These are phyloP conservation scores for Thalassiosira hispida DNA, from an alignment of 352 stramenopile genomes.

Conservation along the genomic window DNA sequence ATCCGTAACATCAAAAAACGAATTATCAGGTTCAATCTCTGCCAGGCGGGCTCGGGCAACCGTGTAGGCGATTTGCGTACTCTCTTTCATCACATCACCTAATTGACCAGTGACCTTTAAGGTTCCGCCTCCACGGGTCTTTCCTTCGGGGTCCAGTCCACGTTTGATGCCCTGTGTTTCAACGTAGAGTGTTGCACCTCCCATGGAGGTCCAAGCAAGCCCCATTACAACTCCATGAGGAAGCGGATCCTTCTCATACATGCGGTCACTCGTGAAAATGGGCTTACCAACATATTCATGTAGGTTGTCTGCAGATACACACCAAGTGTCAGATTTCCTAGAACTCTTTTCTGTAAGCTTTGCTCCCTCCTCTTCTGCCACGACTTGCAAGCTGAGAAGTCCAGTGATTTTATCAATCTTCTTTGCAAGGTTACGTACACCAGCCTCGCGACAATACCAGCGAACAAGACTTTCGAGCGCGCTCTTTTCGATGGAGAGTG, in stretches of 20 bases:
- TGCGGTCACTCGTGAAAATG: conserved; percentile 95
- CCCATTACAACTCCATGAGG: conserved; percentile 96
- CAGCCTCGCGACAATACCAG: conserved; percentile 96
- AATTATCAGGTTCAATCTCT: conserved; percentile 85
- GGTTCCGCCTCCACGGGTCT: conserved; percentile 68
- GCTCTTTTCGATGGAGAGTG: conserved; percentile 90
- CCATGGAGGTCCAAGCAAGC: conserved; percentile 98
- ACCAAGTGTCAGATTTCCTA: conserved; percentile 86
- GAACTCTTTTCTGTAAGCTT: conserved; percentile 73
- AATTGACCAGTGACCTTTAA: conserved; percentile 94
- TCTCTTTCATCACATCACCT: conserved; percentile 98
- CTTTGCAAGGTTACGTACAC: conserved; percentile 97
- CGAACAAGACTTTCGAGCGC: conserved; percentile 90
- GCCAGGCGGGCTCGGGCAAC: conserved; percentile 84
- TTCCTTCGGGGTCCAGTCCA: conserved; percentile 66
- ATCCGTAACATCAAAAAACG: conserved; percentile 94
- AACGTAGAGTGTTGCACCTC: conserved; percentile 98
- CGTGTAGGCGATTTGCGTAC: conserved; percentile 95
- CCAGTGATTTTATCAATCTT: conserved; percentile 98
- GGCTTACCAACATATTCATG: conserved; percentile 98
- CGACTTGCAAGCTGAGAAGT: conserved; percentile 96
- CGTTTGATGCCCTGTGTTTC: conserved; percentile 87
- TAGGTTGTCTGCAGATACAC: conserved; percentile 93
- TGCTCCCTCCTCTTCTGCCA: conserved; percentile 86
- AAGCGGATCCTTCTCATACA: conserved; percentile 92